Evolutionary conservation across 331 rosid genomes (phyloP).

Genomic region (Erythrophleum ivorense): DNA sequence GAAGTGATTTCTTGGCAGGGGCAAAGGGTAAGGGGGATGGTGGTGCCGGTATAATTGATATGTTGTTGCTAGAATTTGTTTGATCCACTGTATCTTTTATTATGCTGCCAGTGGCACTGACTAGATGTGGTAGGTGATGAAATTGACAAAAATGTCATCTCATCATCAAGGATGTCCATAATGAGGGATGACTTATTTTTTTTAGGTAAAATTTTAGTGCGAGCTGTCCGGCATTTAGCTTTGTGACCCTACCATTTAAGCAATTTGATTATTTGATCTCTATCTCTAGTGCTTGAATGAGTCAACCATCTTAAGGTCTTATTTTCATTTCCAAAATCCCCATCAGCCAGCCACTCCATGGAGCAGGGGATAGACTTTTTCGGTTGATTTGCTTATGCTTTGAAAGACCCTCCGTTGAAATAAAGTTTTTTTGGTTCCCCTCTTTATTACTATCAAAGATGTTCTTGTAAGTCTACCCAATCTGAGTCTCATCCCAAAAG

Average conservation of each 20-base stretch:
- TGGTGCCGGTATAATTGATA: background rate
- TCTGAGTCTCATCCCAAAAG: too few species aligned
- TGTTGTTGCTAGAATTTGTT: slow-evolving; percentile 24
- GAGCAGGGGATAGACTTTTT: background rate
- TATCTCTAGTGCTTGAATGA: slow-evolving; percentile 10
- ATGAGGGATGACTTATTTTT: slow-evolving; percentile 9
- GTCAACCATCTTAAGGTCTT: background rate
- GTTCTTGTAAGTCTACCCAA: too few species aligned
- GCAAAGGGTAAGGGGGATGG: background rate
- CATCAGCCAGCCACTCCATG: background rate
- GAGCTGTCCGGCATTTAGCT: slow-evolving; percentile 32
- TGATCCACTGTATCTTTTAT: slow-evolving; percentile 32
- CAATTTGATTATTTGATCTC: slow-evolving; percentile 28
- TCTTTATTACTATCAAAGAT: too few species aligned
- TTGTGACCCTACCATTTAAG: slow-evolving; percentile 30
- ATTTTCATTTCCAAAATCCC: background rate
- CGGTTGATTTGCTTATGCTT: too few species aligned
- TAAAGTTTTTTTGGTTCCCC: too few species aligned
- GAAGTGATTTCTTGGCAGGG: background rate
- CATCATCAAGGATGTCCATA: slow-evolving; percentile 28
- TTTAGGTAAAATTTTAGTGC: slow-evolving; percentile 29
- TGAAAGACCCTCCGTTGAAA: too few species aligned
- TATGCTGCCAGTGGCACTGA: background rate
- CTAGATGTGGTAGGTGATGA: background rate
- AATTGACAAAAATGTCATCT: slow-evolving; percentile 43